Percentiles rank a stretch among this genome's conserved stretches.
phyloP scores from a whole-genome alignment of 1,139 yeast species.

The Chernovozyma aurita region DNA sequence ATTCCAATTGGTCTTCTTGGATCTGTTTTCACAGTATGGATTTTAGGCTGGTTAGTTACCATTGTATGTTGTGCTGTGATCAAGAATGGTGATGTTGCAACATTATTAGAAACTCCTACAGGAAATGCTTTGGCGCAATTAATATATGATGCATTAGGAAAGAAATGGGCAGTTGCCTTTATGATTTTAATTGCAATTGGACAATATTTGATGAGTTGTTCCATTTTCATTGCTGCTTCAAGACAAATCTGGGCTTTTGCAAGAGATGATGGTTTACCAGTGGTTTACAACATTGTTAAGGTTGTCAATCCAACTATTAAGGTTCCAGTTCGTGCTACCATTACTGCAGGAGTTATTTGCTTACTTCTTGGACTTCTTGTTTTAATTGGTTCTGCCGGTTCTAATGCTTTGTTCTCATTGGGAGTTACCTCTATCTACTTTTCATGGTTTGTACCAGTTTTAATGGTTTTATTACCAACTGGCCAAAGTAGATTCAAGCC shows the following conservation, averaged over 20 bases:
- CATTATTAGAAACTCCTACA: conserved; percentile 12
- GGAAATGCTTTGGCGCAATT: conserved; percentile 21
- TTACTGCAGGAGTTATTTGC: conserved; percentile 13
- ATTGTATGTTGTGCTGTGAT: conserved; percentile 18
- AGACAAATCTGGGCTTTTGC: conserved; percentile 27
- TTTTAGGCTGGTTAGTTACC: conserved; percentile 18
- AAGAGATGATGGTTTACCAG: conserved; percentile 41
- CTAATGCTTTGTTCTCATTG: conserved; percentile 35
- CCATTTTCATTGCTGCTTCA: conserved; percentile 18
- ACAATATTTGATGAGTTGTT: conserved; percentile 36
- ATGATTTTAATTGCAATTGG: conserved; percentile 21
- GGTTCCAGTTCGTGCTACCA: conserved; percentile 17
- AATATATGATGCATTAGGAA: conserved; percentile 21
- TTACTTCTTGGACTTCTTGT: conserved; percentile 15
- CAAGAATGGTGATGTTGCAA: conserved; percentile 17
- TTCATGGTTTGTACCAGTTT: conserved; percentile 40
- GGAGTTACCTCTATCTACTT: conserved; percentile 42
- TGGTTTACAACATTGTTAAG: conserved; percentile 29
- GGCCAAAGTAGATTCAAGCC: conserved; percentile 49
- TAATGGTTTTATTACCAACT: conserved; percentile 36
- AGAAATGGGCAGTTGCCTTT: conserved; percentile 21
- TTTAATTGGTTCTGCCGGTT: conserved; percentile 25
- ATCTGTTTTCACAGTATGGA: conserved; percentile 20
- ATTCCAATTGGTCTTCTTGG: conserved; percentile 28
- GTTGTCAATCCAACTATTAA: conserved; percentile 14